Evolutionary conservation across 2,329 filamentous ascomycete species (phyloP).

Genomic region (Tolypocladium ophioglossoides): DNA sequence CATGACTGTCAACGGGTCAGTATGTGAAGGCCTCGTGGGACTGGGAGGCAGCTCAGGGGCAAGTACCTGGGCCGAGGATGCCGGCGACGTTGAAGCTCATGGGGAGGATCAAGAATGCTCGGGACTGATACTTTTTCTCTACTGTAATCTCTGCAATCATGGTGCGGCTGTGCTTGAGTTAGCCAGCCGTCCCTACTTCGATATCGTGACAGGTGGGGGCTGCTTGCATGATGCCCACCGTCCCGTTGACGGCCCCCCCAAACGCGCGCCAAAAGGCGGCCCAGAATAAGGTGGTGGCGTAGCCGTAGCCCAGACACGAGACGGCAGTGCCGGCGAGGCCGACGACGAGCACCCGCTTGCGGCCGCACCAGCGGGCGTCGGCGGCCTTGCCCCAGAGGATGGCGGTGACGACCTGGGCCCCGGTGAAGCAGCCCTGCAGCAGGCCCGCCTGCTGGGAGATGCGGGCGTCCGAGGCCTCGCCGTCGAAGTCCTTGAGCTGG

Average conservation of each 20-base stretch:
- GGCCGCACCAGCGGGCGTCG: conserved; percentile 51
- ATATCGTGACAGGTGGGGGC: neutral
- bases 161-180: conserved; percentile 5
- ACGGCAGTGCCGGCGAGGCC: conserved; percentile 57
- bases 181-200: neutral
- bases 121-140: conserved; percentile 52
- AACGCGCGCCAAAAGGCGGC: conserved; percentile 61
- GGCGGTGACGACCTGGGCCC: conserved; percentile 71
- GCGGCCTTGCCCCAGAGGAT: conserved; percentile 72
- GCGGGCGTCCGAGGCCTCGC: conserved; percentile 42
- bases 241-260: conserved; percentile 63
- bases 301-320: conserved; percentile 45
- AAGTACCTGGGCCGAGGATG: conserved; percentile 49
- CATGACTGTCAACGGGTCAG: conserved; percentile 26
- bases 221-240: conserved; percentile 54
- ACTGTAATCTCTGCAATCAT: conserved; percentile 59
- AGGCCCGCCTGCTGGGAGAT: conserved; percentile 72
- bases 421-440: conserved; percentile 69
- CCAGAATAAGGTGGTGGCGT: conserved; percentile 55
- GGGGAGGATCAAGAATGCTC: conserved; percentile 64
- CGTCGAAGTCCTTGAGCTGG: conserved; percentile 68
- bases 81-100: conserved; percentile 66
- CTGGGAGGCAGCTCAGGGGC: neutral
- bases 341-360: conserved; percentile 69
- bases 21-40: neutral